Base-by-base conservation (phyloP, 441 rosid genomes). In the Croton setiger region DNA sequence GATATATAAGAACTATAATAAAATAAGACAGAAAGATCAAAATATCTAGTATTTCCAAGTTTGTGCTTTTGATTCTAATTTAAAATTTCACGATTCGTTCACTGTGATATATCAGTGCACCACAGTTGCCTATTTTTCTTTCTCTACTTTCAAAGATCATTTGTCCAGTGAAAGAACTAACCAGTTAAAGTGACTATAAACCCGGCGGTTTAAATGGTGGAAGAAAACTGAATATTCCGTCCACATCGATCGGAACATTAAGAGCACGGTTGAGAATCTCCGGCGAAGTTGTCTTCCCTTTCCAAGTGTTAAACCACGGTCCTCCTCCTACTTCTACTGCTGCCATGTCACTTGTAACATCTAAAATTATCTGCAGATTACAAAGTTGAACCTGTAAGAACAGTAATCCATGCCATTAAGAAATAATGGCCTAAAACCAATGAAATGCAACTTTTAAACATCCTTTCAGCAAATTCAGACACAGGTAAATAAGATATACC, bases 281-380 rank as follows among this genome's bases (percentile, higher is more conserved):
- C 0, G 97, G 98, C 2, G 81, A 58, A 23, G 79, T 44, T 3
- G 98, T 84, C 58, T 80, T 74, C 60, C 96, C 92, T 80, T 86
- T 88, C 98, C 98, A 94, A 23, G 89, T 74, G 67, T 70, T 85
- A 80, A 94, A 94, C 98, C 97, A 91, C 0, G 97, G 98, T 23
- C 98, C 98, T 79, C 97, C 98, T 73, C 98, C 97, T 11, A 92
- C 80, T 79, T 94, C 99, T 43, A 92, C 78, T 0, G 96, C 96
- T 14, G 97, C 97, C 97, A 86, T 86, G 70, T 86, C 79, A 72
- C 97, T 94, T 53, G 82, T 90, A 35, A 84, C 84, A 7, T 94
- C 92, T 82, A 94, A 72, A 56, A 92, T 81, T 68, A 84, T 68
- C 97, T 94, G 74, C 79, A 78, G 37, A 69, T 61, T 47, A 17